Percentiles rank a stretch among this genome's conserved stretches.
These are phyloP conservation scores for Teunomyces aglyptinius DNA, from an alignment of 805 yeast species.

Conservation along the genomic window DNA sequence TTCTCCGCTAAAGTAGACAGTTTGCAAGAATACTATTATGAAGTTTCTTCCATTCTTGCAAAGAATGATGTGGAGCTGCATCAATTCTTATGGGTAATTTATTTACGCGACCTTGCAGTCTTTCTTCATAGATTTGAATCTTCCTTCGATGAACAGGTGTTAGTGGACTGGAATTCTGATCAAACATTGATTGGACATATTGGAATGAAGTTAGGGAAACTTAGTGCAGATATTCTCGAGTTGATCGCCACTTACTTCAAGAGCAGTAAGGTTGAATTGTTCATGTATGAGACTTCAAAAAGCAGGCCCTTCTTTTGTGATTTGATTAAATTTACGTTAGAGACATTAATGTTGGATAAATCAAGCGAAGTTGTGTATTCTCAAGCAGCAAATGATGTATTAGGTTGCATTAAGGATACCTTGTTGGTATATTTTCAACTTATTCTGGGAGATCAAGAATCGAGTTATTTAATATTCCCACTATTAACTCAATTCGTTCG, in stretches of 20 bases:
- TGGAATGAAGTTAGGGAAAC: slow-evolving; percentile 10
- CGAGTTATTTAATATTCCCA: slow-evolving; percentile 12
- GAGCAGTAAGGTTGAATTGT: background rate
- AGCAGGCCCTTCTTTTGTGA: slow-evolving; percentile 2
- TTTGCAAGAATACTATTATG: slow-evolving; percentile 18
- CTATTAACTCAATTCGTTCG: slow-evolving; percentile 15
- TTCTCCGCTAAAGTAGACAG: slow-evolving; percentile 14
- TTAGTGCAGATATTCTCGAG: slow-evolving; percentile 7
- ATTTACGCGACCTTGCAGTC: slow-evolving; percentile 9
- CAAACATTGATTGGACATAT: slow-evolving; percentile 4
- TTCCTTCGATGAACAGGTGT: background rate
- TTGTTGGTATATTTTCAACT: slow-evolving; percentile 4
- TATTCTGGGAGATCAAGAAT: slow-evolving; percentile 11
- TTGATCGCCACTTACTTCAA: background rate
- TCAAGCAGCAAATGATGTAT: background rate
- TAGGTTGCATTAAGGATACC: slow-evolving; percentile 5
- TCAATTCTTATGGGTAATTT: slow-evolving; percentile 20
- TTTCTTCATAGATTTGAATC: background rate
- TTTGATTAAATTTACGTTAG: slow-evolving; percentile 8
- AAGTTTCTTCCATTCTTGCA: slow-evolving; percentile 10
- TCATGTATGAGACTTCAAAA: background rate
- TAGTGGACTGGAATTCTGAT: background rate
- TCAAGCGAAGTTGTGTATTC: background rate
- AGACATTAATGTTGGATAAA: slow-evolving; percentile 4
- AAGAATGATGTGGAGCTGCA: slow-evolving; percentile 13